Percentiles rank a stretch among this genome's conserved stretches.
Evolutionary conservation across 2,329 filamentous ascomycete species (phyloP).

Genomic region (Arthrobotrys musiformis): DNA sequence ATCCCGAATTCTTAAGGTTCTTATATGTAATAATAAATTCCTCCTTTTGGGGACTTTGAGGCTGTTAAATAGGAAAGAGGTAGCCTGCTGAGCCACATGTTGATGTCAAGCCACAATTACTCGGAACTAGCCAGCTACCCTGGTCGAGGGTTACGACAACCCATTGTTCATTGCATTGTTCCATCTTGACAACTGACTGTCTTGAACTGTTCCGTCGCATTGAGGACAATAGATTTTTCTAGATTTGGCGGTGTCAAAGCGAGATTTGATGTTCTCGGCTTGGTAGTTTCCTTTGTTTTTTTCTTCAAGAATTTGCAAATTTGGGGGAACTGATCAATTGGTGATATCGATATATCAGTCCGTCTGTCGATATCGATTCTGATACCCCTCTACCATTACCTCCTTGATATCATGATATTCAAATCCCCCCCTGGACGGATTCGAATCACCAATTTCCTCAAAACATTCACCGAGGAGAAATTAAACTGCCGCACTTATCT

Average conservation of each 20-base stretch:
- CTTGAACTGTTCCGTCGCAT: slow-evolving; percentile 14
- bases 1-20: slow-evolving; percentile 5
- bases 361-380: no score
- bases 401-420: background rate
- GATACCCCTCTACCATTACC: background rate
- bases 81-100: background rate
- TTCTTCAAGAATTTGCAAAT: no score
- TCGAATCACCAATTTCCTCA: background rate
- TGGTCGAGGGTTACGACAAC: background rate
- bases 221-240: background rate
- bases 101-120: background rate
- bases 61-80: background rate
- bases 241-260: background rate
- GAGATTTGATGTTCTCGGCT: background rate
- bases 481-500: background rate
- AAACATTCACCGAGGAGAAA: background rate
- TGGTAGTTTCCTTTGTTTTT: no score
- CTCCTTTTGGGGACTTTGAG: slow-evolving; percentile 4
- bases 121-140: slow-evolving; percentile 13
- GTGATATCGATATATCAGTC: background rate
- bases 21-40: background rate
- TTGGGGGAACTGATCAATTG: no score
- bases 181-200: background rate
- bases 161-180: background rate
- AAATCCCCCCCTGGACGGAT: background rate